Conservation (phyloP, 257 asterid species). For the Ballota nigra region DNA sequence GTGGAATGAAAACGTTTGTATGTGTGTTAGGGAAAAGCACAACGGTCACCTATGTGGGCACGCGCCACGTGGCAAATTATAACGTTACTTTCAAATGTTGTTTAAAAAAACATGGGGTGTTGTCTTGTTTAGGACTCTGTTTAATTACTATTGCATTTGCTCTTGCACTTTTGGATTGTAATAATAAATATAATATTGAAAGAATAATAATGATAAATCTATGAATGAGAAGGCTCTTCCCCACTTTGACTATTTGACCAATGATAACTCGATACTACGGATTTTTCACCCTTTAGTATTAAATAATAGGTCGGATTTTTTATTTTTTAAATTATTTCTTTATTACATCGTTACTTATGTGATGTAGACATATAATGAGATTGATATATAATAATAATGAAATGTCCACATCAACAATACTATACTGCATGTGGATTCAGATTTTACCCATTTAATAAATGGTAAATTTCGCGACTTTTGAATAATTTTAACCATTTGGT, state of each 20-base stretch:
- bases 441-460: background rate
- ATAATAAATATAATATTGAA: background rate
- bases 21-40: slow-evolving; percentile 25
- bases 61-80: slow-evolving; percentile 39
- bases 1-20: background rate
- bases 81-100: slow-evolving; percentile 59
- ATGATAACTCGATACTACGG: background rate
- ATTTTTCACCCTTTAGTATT: background rate
- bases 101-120: background rate
- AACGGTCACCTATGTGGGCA: slow-evolving; percentile 72
- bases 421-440: background rate
- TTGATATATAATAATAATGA: background rate
- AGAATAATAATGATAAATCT: slow-evolving; percentile 1
- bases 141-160: background rate
- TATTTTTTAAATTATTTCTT: background rate
- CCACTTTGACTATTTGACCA: slow-evolving; percentile 10
- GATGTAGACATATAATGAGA: background rate
- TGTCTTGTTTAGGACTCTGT: slow-evolving; percentile 14
- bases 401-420: background rate
- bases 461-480: background rate
- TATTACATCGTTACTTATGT: background rate
- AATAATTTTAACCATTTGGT: background rate
- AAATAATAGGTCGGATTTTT: background rate
- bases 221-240: slow-evolving; percentile 14
- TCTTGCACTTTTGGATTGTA: slow-evolving; percentile 9